Evolutionary conservation across 345 rosid genomes (phyloP).

Genomic region (Corchorus olitorius): DNA sequence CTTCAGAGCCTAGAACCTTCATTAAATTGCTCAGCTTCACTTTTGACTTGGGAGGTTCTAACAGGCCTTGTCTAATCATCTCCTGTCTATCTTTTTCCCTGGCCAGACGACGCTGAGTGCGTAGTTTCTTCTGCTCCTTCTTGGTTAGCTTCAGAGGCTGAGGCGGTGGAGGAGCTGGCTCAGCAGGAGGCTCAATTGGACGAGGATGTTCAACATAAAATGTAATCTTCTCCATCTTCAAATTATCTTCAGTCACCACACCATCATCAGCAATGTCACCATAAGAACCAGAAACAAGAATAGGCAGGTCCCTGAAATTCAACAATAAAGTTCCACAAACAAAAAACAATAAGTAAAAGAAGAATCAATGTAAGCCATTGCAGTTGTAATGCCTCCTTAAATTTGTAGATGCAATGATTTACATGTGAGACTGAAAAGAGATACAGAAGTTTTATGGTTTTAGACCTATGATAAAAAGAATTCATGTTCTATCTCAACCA

Average conservation of each 20-base stretch:
- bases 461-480: not conserved
- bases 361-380: too few relatives aligned
- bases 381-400: not conserved
- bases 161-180: slow-evolving; percentile 93
- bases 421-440: not conserved
- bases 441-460: not conserved
- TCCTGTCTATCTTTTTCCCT: slow-evolving; percentile 93
- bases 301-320: slow-evolving; percentile 69
- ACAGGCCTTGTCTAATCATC: slow-evolving; percentile 94
- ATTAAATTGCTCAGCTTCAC: slow-evolving; percentile 95
- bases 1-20: slow-evolving; percentile 97
- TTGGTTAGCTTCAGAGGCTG: slow-evolving; percentile 92
- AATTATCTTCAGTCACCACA: slow-evolving; percentile 33
- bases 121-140: slow-evolving; percentile 94
- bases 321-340: slow-evolving; percentile 6
- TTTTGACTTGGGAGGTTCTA: slow-evolving; percentile 90
- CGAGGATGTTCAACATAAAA: slow-evolving; percentile 90
- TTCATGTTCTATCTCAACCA: not conserved
- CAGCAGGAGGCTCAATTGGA: slow-evolving; percentile 94
- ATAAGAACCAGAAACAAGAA: slow-evolving; percentile 55
- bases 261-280: slow-evolving; percentile 57
- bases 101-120: slow-evolving; percentile 90
- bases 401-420: not conserved
- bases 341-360: not conserved
- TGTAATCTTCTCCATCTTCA: slow-evolving; percentile 77